Evolutionary conservation across 768 basidiomycete genomes (phyloP), one percentile per base, ranked within the genome.

Genomic region (Mycena sanguinolenta): DNA sequence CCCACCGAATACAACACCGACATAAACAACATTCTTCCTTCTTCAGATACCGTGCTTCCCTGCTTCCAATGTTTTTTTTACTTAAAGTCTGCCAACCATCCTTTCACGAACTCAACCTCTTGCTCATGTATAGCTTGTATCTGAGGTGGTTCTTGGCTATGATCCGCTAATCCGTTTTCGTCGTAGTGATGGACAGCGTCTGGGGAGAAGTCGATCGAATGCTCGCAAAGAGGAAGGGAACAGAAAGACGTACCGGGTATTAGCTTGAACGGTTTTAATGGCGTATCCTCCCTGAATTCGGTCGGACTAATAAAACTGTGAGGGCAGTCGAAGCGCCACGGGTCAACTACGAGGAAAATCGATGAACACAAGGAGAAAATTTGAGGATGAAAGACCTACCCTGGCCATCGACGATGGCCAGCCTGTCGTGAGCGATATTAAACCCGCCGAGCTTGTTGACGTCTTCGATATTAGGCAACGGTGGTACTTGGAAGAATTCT

Each of bases 121-220:
- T 67, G 66, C 50, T 60, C 38, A 55, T 67, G 66, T 67, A 67
- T 67, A 53, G 66, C 66, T 61, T 67, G 66, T 53, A 67, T 67
- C 49, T 60, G 57, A 53, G 58, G 66, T 36, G 66, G 66, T 52
- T 67, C 58, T 46, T 53, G 66, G 50, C 38, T 67, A 61, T 67
- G 66, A 67, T 67, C 66, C 52, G 58, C 59, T 38, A 67, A 67
- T 55, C 66, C 66, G 59, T 67, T 67, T 67, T 67, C 66, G 50
- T 67, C 66, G 59, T 67, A 67, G 32, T 67, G 66, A 67, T 67
- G 66, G 30, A 67, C 66, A 32, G 66, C 66, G 55, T 67, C 66
- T 67, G 52, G 28, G 52, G 36, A 49, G 59, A 30, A 76, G 36
- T 44, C n/a, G 59, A n/a, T 38, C 42, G 28, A 52, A 54, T 61